phyloP scores from a whole-genome alignment of 164 flowering plant genomes.

The Liquidambar formosana region DNA sequence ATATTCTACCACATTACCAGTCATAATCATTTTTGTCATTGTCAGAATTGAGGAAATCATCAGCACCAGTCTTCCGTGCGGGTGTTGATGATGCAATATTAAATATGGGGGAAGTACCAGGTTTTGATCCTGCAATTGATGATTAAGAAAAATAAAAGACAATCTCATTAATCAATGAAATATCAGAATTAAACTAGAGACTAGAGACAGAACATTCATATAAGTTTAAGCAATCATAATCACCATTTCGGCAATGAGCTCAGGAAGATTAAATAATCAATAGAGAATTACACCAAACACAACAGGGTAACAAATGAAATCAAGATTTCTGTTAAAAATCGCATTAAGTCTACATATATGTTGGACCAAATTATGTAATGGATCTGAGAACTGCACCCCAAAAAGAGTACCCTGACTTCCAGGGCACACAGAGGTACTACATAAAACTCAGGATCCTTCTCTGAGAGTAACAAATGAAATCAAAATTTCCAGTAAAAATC shows the following conservation, averaged over 20 bases:
- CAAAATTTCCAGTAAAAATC: no score
- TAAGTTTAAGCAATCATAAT: constrained; percentile 41
- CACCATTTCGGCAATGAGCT: background rate
- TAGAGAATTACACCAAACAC: background rate
- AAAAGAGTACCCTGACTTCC: no score
- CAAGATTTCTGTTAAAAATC: background rate
- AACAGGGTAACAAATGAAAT: background rate
- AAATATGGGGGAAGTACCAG: constrained; percentile 74
- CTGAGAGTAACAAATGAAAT: no score
- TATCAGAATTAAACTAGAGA: constrained; percentile 36
- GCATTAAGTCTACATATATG: background rate
- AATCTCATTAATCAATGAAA: constrained; percentile 10
- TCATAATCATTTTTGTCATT: constrained; percentile 95
- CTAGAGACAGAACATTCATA: no score
- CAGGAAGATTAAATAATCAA: background rate
- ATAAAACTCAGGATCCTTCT: no score
- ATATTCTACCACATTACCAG: constrained; percentile 53
- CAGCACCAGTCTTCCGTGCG: constrained; percentile 58
- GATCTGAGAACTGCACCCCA: no score
- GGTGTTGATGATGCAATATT: constrained; percentile 55
- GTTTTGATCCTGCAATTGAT: constrained; percentile 54
- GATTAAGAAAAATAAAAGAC: background rate
- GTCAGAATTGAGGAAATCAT: constrained; percentile 91
- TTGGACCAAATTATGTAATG: no score
- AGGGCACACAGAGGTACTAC: no score